Percentiles rank a stretch among this genome's conserved stretches.
phyloP scores from a whole-genome alignment of 352 stramenopile species.

The Phytophthora citricola region DNA sequence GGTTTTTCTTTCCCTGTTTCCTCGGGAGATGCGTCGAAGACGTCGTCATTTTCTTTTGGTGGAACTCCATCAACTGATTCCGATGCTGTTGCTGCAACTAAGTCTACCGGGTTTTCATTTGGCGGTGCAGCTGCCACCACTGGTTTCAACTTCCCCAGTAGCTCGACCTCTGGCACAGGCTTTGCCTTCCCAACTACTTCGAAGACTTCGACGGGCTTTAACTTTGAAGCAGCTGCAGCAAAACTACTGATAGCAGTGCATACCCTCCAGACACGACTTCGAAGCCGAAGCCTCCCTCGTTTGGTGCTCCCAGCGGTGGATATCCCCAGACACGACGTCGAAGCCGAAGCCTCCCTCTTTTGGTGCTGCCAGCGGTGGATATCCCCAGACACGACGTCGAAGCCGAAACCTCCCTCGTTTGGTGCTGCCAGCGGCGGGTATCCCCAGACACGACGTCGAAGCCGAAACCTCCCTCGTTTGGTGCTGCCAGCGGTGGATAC shows the following conservation, averaged over 20 bases:
- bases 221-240: constrained; percentile 8
- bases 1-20: constrained; percentile 50
- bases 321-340: constrained; percentile 6
- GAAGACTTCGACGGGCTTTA: constrained; percentile 22
- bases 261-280: constrained; percentile 27
- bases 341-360: constrained; percentile 15
- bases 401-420: constrained; percentile 19
- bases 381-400: constrained; percentile 21
- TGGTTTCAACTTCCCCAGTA: constrained; percentile 15
- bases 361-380: constrained; percentile 5
- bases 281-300: constrained; percentile 15
- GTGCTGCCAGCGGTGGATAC: constrained; percentile 4
- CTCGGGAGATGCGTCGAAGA: constrained; percentile 12
- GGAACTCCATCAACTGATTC: constrained; percentile 4
- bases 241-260: neutral
- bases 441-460: constrained; percentile 8
- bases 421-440: constrained; percentile 6
- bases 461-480: constrained; percentile 29
- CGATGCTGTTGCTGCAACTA: constrained; percentile 2
- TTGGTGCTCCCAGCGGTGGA: constrained; percentile 3
- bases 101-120: constrained; percentile 40
- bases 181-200: constrained; percentile 27
- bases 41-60: constrained; percentile 57
- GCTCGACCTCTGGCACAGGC: constrained; percentile 10
- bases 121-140: neutral